Percentiles rank a stretch among this genome's conserved stretches.
Conservation (phyloP, 1,139 yeast species). For the Schizosaccharomyces versatilis region DNA sequence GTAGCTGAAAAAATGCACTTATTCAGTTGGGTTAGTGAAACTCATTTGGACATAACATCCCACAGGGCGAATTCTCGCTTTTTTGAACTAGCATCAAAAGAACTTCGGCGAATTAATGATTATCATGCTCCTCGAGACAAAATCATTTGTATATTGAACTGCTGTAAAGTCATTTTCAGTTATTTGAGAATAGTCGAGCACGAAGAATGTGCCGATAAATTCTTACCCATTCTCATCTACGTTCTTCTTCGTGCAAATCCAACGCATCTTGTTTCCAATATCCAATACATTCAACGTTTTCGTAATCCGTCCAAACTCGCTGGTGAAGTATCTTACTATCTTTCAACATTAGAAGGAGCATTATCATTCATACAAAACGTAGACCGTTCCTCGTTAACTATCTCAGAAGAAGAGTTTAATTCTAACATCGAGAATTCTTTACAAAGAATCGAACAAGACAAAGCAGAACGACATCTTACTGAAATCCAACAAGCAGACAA, state of each 20-base stretch:
- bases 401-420: slow-evolving; percentile 39
- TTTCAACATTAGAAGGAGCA: slow-evolving; percentile 61
- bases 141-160: slow-evolving; percentile 69
- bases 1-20: slow-evolving; percentile 38
- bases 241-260: slow-evolving; percentile 52
- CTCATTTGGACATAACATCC: slow-evolving; percentile 45
- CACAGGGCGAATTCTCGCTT: not conserved
- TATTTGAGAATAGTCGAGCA: slow-evolving; percentile 42
- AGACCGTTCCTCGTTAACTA: slow-evolving; percentile 35
- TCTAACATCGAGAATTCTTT: slow-evolving; percentile 15
- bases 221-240: slow-evolving; percentile 65
- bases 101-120: slow-evolving; percentile 52
- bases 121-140: slow-evolving; percentile 91
- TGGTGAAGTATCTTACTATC: slow-evolving; percentile 76
- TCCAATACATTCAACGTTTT: slow-evolving; percentile 41
- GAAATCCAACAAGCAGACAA: slow-evolving; percentile 18
- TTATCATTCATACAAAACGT: slow-evolving; percentile 49
- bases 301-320: slow-evolving; percentile 51
- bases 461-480: slow-evolving; percentile 7
- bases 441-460: slow-evolving; percentile 3
- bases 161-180: slow-evolving; percentile 82
- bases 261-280: slow-evolving; percentile 44
- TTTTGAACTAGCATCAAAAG: slow-evolving; percentile 16
- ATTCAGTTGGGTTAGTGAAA: slow-evolving; percentile 53
- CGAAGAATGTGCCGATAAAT: slow-evolving; percentile 80